phyloP scores from a whole-genome alignment of 2,329 filamentous ascomycete species.

The Ascochyta koolunga region DNA sequence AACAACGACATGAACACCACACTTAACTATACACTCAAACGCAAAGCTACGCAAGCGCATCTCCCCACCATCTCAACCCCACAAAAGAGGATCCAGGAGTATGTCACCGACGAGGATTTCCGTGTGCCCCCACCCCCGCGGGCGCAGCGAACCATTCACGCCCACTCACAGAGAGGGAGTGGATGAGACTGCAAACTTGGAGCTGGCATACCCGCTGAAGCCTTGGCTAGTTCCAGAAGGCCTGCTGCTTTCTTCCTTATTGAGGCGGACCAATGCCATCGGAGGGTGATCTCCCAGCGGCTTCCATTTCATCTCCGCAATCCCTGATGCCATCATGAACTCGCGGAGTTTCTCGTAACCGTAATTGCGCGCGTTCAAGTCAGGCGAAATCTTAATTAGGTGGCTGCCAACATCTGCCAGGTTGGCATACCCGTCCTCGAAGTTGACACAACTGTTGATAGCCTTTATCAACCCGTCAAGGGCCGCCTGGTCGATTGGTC shows the following conservation, averaged over 20 bases:
- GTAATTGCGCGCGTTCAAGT: slow-evolving; percentile 37
- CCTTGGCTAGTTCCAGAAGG: background rate
- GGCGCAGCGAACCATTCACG: slow-evolving; percentile 4
- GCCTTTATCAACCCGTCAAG: slow-evolving; percentile 15
- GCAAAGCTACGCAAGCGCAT: slow-evolving; percentile 13
- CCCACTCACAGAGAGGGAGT: slow-evolving; percentile 10
- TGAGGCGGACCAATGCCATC: slow-evolving; percentile 14
- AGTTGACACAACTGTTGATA: slow-evolving; percentile 8
- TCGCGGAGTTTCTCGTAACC: slow-evolving; percentile 24
- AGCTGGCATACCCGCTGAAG: slow-evolving; percentile 10
- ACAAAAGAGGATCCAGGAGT: slow-evolving; percentile 11
- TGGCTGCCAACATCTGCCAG: slow-evolving; percentile 30
- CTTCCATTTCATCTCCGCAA: slow-evolving; percentile 17
- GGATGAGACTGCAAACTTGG: slow-evolving; percentile 13
- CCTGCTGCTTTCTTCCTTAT: background rate
- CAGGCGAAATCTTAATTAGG: slow-evolving; percentile 29
- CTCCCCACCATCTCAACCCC: slow-evolving; percentile 2
- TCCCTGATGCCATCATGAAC: slow-evolving; percentile 18
- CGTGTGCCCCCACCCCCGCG: background rate
- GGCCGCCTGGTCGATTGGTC: slow-evolving; percentile 21
- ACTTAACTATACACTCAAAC: slow-evolving; percentile 13
- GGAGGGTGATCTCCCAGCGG: background rate
- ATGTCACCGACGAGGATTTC: slow-evolving; percentile 16
- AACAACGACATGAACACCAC: slow-evolving; percentile 4
- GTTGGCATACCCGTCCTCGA: slow-evolving; percentile 31